phyloP scores from a whole-genome alignment of 2,329 filamentous ascomycete species.

The Lasiodiplodia citricola region DNA sequence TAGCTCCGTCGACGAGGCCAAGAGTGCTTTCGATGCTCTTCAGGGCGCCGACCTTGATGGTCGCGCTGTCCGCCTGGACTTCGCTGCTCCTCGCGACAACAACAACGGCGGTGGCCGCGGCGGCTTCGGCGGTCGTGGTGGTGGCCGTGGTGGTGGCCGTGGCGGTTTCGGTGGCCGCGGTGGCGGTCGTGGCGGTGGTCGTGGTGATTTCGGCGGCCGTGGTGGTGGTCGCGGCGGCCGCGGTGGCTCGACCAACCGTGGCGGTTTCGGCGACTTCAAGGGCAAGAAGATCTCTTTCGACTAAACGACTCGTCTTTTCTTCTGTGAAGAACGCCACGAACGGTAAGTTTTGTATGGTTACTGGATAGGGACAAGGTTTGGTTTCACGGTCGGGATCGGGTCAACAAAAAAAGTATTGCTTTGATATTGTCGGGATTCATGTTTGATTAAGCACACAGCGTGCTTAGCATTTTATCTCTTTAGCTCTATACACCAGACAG shows the following conservation, averaged over 20 bases:
- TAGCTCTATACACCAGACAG: constrained; percentile 16
- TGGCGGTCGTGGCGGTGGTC: constrained; percentile 45
- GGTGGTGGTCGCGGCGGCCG: constrained; percentile 55
- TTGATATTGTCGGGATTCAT: not conserved
- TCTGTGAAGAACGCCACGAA: not conserved
- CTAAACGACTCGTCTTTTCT: not conserved
- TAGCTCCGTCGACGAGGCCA: constrained; percentile 80
- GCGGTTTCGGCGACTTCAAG: constrained; percentile 70
- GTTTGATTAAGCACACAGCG: not conserved
- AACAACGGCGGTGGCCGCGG: constrained; percentile 58
- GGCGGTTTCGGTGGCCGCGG: constrained; percentile 61
- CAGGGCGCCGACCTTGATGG: constrained; percentile 74
- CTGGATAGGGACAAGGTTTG: constrained; percentile 17
- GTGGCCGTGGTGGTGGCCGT: constrained; percentile 51
- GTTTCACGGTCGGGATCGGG: constrained; percentile 1
- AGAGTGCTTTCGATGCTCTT: constrained; percentile 71
- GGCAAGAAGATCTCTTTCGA: constrained; percentile 80
- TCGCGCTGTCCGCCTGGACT: constrained; percentile 83
- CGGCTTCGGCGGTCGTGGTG: constrained; percentile 52
- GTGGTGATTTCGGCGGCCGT: constrained; percentile 41
- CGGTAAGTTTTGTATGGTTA: constrained; percentile 14
- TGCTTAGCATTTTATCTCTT: constrained; percentile 6
- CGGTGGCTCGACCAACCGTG: constrained; percentile 52
- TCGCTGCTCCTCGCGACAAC: constrained; percentile 68
- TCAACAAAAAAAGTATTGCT: constrained; percentile 7